These are phyloP conservation scores for Piper betle DNA, from an alignment of 164 flowering plant species.

Conservation along the genomic window DNA sequence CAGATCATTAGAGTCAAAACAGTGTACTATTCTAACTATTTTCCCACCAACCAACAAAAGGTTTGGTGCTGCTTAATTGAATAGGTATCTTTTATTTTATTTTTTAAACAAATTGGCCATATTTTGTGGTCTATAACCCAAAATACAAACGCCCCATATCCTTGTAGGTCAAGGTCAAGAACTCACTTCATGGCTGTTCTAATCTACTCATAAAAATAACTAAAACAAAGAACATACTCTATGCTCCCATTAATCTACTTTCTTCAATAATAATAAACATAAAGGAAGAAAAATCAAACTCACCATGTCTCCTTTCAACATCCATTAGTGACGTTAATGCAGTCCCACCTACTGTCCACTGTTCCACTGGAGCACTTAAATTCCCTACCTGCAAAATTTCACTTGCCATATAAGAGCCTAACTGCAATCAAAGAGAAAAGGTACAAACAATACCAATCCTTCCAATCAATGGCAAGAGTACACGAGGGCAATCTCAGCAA, in stretches of 20 bases:
- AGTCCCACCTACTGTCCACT: conserved; percentile 97
- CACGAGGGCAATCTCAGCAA: no score
- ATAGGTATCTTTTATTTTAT: no score
- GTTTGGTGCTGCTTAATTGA: no score
- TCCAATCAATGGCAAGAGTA: no score
- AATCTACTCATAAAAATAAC: background rate
- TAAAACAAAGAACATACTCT: background rate
- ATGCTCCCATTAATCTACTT: background rate
- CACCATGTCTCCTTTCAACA: conserved; percentile 98
- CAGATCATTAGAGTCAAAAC: no score
- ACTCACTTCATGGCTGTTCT: no score
- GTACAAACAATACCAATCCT: background rate
- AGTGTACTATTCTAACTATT: no score
- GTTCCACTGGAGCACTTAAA: conserved; percentile 75
- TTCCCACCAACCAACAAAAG: no score
- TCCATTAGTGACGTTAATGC: conserved; percentile 95
- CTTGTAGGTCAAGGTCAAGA: no score
- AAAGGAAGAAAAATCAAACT: background rate
- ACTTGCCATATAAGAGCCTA: background rate
- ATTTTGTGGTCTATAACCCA: no score
- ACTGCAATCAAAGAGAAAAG: background rate
- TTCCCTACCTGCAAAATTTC: conserved; percentile 59
- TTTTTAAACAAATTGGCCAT: no score
- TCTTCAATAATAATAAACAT: background rate
- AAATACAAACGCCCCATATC: no score